phyloP scores from a whole-genome alignment of 1,284 basidiomycete species.

The Dichomitus squalens region DNA sequence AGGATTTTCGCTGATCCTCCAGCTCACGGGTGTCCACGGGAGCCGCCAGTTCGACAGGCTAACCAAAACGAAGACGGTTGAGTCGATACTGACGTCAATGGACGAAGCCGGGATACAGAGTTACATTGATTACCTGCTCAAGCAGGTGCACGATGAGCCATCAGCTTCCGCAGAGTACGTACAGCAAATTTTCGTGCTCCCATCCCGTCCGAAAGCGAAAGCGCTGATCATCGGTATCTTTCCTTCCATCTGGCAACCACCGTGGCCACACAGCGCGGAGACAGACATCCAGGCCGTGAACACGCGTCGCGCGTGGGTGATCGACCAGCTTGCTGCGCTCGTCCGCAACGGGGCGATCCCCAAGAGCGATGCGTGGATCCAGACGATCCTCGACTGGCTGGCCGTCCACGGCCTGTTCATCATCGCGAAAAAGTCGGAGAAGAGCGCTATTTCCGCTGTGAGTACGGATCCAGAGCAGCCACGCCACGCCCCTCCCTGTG shows the following conservation, averaged over 20 bases:
- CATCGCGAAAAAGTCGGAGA: slow-evolving; percentile 74
- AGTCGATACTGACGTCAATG: slow-evolving; percentile 81
- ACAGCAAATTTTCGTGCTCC: slow-evolving; percentile 5
- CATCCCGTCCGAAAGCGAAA: slow-evolving; percentile 1
- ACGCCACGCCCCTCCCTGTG: not conserved
- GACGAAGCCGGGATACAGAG: slow-evolving; percentile 74
- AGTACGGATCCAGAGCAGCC: slow-evolving; percentile 26
- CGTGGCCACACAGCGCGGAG: slow-evolving; percentile 35
- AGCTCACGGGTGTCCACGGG: slow-evolving; percentile 87
- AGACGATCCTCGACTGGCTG: slow-evolving; percentile 80
- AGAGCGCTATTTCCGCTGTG: slow-evolving; percentile 64
- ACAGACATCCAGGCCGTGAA: slow-evolving; percentile 50
- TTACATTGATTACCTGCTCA: slow-evolving; percentile 78
- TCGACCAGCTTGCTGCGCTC: slow-evolving; percentile 84
- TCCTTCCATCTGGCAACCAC: slow-evolving; percentile 3
- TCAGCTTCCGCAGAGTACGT: slow-evolving; percentile 44
- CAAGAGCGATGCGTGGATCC: slow-evolving; percentile 80
- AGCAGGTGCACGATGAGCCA: slow-evolving; percentile 57
- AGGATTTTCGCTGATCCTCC: slow-evolving; percentile 85
- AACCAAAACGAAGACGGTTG: slow-evolving; percentile 93
- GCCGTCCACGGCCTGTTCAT: slow-evolving; percentile 84
- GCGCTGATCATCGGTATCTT: slow-evolving; percentile 14
- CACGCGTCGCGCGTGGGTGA: slow-evolving; percentile 75
- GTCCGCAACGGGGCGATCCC: slow-evolving; percentile 82
- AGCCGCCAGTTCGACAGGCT: slow-evolving; percentile 89